Conservation (phyloP, 2,329 filamentous ascomycete species). For the Pseudocercospora fuligena region DNA sequence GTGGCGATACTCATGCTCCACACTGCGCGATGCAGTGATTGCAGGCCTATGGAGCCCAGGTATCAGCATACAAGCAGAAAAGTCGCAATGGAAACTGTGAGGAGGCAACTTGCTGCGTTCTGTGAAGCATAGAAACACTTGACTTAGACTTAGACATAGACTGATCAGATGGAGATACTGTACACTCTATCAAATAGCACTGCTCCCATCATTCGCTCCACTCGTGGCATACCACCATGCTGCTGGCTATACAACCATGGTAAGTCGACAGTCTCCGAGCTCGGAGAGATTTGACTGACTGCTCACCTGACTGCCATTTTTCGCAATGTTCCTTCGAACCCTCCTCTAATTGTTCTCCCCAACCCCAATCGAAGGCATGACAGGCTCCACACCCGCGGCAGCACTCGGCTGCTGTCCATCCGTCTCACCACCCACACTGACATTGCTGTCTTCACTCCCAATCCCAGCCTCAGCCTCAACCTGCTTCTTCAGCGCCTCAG, state of each 20-base stretch:
- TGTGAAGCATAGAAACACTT: neutral
- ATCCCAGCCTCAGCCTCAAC: slow-evolving; percentile 23
- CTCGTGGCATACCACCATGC: neutral
- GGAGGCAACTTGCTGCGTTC: neutral
- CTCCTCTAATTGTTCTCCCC: neutral
- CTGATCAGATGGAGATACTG: neutral
- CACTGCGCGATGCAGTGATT: slow-evolving; percentile 12
- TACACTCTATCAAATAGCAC: neutral
- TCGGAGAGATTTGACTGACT: no score
- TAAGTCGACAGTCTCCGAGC: no score
- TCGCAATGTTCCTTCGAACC: no score
- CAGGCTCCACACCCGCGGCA: neutral
- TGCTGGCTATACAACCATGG: no score
- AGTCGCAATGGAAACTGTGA: no score
- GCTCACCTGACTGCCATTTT: no score
- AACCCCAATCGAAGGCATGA: neutral
- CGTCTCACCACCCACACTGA: neutral
- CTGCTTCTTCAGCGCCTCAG: slow-evolving; percentile 23
- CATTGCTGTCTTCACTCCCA: neutral
- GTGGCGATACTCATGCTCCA: neutral
- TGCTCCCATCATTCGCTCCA: neutral
- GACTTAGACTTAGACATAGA: neutral
- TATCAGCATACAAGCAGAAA: no score
- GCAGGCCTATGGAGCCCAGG: no score
- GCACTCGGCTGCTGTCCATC: neutral